Conservation (phyloP, 208 protist genomes). For the Trypanosoma platydactyli region DNA sequence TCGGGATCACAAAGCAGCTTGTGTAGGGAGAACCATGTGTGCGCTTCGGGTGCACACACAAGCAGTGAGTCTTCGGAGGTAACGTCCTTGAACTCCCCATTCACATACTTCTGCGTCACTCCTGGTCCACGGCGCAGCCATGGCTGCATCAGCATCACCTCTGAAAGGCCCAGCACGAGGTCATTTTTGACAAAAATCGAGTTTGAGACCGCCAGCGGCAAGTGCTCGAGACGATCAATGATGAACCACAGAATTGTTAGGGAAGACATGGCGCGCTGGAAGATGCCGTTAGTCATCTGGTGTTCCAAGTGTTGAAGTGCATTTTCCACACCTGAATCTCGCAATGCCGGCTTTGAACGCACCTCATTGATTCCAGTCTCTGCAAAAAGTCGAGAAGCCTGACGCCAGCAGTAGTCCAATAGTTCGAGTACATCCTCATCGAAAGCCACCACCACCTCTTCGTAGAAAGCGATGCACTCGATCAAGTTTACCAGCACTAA, state of each 20-base stretch:
- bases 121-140: constrained; percentile 67
- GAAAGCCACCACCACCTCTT: constrained; percentile 75
- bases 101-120: constrained; percentile 63
- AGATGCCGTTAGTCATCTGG: constrained; percentile 45
- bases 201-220: constrained; percentile 79
- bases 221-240: constrained; percentile 69
- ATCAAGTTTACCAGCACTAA: constrained; percentile 86
- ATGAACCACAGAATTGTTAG: constrained; percentile 91
- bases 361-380: constrained; percentile 42
- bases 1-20: constrained; percentile 83
- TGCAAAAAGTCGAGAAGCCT: constrained; percentile 75
- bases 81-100: constrained; percentile 58
- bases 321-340: constrained; percentile 16
- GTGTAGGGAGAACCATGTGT: constrained; percentile 90
- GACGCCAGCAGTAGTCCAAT: constrained; percentile 90
- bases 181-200: constrained; percentile 82
- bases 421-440: constrained; percentile 89
- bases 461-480: constrained; percentile 86
- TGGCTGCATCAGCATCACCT: constrained; percentile 74
- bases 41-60: constrained; percentile 84
- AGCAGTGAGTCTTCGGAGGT: constrained; percentile 57
- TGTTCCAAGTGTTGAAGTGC: constrained; percentile 32
- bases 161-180: constrained; percentile 74
- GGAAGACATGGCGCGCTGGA: constrained; percentile 70
- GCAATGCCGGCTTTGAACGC: constrained; percentile 5